Evolutionary conservation across 129 eudicot species (phyloP), one percentile per base, ranked within the genome.

Genomic region (Centella asiatica): DNA sequence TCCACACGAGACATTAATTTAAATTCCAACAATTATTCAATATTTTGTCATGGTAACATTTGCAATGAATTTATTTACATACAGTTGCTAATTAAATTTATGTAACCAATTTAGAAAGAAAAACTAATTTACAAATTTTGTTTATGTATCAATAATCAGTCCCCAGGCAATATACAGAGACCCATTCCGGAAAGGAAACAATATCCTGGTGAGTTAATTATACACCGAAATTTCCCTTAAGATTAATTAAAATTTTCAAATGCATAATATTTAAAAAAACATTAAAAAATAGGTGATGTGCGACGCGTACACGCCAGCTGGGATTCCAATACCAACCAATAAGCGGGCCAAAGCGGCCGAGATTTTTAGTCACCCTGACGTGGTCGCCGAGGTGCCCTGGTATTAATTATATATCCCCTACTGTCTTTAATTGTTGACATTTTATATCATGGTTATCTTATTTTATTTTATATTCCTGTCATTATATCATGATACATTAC

Each of bases 291-390:
- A 66, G 73, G 73, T 57, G 20, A 69, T 69, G 56, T 69, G 73
- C 50, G 73, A 69, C 32, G 44, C 65, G 19, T 56, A 69, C 66
- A 69, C 73, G 12, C 73, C 66, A 19, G 54, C 52, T 3, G 73
- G 73, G n/a, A 58, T 57, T 4, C 65, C 66, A 20, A 69, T 69
- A 18, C 73, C 73, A 19, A 69, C 73, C 13, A 69, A 69, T 49
- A 60, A 69, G 55, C 32, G 73, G 44, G 20, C n/a, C 47, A 69
- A 69, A 14, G 73, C 66, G 5, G 59, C 66, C n/a, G 33, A 45
- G 39, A 58, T 69, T 14, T 69, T 69, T 37, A 69, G 73, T 18
- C 57, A 69, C 6, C 57, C 66, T 22, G 48, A 24, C 0, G 73
- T 69, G 31, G 49, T 29, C 0, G 26, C 33, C 2, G 73, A 57